A percentile compares a stretch with the other conserved stretches of the same genome.
Conservation (phyloP, 2,329 filamentous ascomycete species). For the Aspergillus sp. region DNA sequence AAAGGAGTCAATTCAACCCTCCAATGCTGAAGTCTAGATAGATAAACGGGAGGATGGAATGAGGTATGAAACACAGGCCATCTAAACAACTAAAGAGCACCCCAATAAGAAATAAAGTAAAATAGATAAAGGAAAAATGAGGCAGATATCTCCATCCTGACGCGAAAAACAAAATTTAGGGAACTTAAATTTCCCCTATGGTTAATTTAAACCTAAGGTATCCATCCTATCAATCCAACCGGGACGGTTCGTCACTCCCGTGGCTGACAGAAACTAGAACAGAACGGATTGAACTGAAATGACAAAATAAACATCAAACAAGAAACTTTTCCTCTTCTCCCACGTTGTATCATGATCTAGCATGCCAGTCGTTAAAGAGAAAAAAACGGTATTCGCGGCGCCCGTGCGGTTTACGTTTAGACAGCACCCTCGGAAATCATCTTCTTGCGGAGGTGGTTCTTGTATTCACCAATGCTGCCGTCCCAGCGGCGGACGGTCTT, state of each 20-base stretch:
- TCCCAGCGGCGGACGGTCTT: slow-evolving; percentile 89
- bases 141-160: slow-evolving; percentile 22
- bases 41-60: slow-evolving; percentile 1
- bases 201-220: not conserved
- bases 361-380: slow-evolving; percentile 33
- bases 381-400: not conserved
- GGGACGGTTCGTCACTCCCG: slow-evolving; percentile 24
- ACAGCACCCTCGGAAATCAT: slow-evolving; percentile 88
- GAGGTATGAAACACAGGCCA: slow-evolving; percentile 25
- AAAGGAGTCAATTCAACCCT: slow-evolving; percentile 21
- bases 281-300: not conserved
- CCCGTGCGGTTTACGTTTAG: slow-evolving; percentile 45
- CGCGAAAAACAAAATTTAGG: slow-evolving; percentile 12
- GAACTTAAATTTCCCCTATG: slow-evolving; percentile 6
- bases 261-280: too few species aligned
- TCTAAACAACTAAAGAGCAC: slow-evolving; percentile 21
- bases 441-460: slow-evolving; percentile 98
- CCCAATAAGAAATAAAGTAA: slow-evolving; percentile 14
- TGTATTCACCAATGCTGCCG: slow-evolving; percentile 89
- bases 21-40: slow-evolving; percentile 22
- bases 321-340: slow-evolving; percentile 20
- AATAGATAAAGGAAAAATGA: slow-evolving; percentile 13
- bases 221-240: slow-evolving; percentile 12
- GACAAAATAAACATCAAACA: slow-evolving; percentile 9
- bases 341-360: slow-evolving; percentile 22